These are phyloP conservation scores for Malus hybrid DNA, from an alignment of 331 rosid species.

Conservation along the genomic window DNA sequence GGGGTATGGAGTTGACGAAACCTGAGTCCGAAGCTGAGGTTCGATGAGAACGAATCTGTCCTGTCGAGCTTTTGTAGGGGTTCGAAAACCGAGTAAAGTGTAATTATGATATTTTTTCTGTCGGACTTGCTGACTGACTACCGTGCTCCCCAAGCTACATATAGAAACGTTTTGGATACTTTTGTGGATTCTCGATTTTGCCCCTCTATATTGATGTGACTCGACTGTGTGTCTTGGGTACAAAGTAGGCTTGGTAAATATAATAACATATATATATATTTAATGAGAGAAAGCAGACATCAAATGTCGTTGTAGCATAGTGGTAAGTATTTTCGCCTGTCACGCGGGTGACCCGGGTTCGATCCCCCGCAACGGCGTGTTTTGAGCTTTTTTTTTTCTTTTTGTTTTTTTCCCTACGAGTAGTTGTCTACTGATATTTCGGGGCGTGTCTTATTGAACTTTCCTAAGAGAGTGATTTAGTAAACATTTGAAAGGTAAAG, in stretches of 20 bases:
- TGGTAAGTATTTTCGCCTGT: slow-evolving; percentile 95
- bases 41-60: slow-evolving; percentile 9
- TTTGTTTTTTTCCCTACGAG: too few relatives aligned
- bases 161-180: not conserved
- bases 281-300: too few relatives aligned
- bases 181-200: not conserved
- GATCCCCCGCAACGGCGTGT: slow-evolving; percentile 81
- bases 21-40: slow-evolving; percentile 7
- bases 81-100: slow-evolving; percentile 32
- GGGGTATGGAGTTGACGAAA: not conserved
- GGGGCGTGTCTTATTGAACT: not conserved
- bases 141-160: slow-evolving; percentile 55
- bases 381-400: too few relatives aligned
- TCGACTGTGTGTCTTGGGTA: not conserved
- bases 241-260: not conserved
- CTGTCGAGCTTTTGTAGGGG: slow-evolving; percentile 1
- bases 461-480: not conserved
- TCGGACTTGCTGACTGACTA: not conserved
- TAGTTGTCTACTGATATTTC: too few relatives aligned
- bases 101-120: not conserved
- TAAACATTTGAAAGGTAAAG: not conserved
- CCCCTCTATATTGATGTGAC: slow-evolving; percentile 8
- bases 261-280: too few relatives aligned
- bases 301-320: slow-evolving; percentile 85
- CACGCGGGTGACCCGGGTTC: slow-evolving; percentile 98